phyloP scores from a whole-genome alignment of 2,329 filamentous ascomycete genomes.

The Phialocephala sp. region DNA sequence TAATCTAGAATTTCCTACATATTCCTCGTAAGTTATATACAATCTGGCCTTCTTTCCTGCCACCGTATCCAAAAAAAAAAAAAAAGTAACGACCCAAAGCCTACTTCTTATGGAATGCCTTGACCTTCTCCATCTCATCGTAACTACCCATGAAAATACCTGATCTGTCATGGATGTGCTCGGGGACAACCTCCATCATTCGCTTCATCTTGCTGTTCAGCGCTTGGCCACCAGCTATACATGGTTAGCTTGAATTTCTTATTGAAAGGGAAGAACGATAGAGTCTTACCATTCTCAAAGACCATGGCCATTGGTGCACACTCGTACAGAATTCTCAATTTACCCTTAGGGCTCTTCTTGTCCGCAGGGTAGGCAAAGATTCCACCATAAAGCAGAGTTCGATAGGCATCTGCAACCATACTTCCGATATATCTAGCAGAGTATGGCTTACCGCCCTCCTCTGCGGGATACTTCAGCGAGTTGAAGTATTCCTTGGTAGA shows the following conservation, averaged over 20 bases:
- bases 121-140: slow-evolving; percentile 95
- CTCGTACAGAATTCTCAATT: slow-evolving; percentile 96
- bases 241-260: slow-evolving; percentile 16
- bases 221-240: slow-evolving; percentile 84
- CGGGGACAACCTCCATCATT: slow-evolving; percentile 87
- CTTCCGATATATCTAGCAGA: slow-evolving; percentile 93
- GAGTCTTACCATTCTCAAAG: slow-evolving; percentile 87
- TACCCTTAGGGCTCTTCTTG: slow-evolving; percentile 98
- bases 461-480: slow-evolving; percentile 79
- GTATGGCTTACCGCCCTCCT: slow-evolving; percentile 81
- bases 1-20: slow-evolving; percentile 8
- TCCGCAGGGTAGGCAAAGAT: slow-evolving; percentile 98
- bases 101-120: slow-evolving; percentile 50
- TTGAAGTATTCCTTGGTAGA: slow-evolving; percentile 87
- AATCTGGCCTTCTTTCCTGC: slow-evolving; percentile 7
- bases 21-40: slow-evolving; percentile 14
- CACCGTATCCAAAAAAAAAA: neutral
- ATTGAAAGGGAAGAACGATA: neutral
- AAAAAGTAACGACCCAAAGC: neutral
- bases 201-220: slow-evolving; percentile 89
- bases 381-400: slow-evolving; percentile 92
- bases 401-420: slow-evolving; percentile 99
- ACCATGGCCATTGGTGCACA: slow-evolving; percentile 99
- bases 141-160: slow-evolving; percentile 97
- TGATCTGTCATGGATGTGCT: slow-evolving; percentile 92